phyloP scores from a whole-genome alignment of 2,329 filamentous ascomycete species.

The Diaporthe amygdali region DNA sequence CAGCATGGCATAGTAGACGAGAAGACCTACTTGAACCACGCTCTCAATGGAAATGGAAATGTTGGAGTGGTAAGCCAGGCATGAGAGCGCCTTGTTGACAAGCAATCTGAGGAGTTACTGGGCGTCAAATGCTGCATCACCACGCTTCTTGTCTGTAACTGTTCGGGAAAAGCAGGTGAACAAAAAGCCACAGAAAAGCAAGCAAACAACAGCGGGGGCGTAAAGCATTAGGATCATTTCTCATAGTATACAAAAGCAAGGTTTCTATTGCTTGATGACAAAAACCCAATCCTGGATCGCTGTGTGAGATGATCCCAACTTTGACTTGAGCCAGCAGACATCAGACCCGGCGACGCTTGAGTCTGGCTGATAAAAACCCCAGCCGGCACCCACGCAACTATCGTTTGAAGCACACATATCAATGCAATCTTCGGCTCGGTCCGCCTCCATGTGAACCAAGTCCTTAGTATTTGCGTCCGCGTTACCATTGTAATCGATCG shows the following conservation, averaged over 20 bases:
- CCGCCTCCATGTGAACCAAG: background rate
- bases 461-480: background rate
- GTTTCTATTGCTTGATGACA: conserved; percentile 2
- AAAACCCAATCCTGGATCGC: background rate
- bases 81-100: too few species aligned
- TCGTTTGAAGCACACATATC: background rate
- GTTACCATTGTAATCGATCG: conserved; percentile 7
- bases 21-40: background rate
- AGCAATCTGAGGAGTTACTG: background rate
- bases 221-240: background rate
- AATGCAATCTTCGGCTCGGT: background rate
- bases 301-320: background rate
- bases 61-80: background rate
- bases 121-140: background rate
- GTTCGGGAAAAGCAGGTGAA: background rate
- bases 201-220: background rate
- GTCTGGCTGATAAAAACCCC: conserved; percentile 14
- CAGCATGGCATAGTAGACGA: background rate
- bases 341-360: background rate
- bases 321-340: conserved; percentile 12
- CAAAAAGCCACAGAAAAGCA: background rate
- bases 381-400: background rate
- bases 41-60: background rate
- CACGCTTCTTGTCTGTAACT: background rate
- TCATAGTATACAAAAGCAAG: background rate